These are phyloP conservation scores for Mycena olivaceomarginata DNA, from an alignment of 768 basidiomycete genomes.

Conservation along the genomic window DNA sequence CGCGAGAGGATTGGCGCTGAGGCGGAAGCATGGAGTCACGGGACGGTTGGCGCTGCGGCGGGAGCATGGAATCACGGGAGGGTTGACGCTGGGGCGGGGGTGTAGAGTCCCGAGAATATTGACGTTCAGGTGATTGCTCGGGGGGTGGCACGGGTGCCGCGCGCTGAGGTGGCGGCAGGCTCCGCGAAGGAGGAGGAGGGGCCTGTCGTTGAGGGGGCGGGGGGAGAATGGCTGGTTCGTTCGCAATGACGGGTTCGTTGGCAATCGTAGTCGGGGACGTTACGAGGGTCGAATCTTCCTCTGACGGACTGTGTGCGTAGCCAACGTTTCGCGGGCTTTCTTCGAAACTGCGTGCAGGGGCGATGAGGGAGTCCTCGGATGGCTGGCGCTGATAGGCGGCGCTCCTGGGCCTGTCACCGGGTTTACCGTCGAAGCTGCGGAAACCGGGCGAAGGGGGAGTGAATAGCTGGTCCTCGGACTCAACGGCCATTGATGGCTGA, in stretches of 20 bases:
- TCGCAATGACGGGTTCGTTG: conserved; percentile 12
- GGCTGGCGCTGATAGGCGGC: conserved; percentile 37
- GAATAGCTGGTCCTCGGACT: conserved; percentile 67
- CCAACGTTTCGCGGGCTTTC: conserved; percentile 39
- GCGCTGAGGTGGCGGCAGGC: conserved; percentile 23
- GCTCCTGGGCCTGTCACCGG: conserved; percentile 39
- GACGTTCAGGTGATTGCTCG: not conserved
- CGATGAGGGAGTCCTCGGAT: conserved; percentile 40
- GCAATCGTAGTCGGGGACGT: conserved; percentile 22
- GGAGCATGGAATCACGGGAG: conserved; percentile 18
- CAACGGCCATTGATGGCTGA: conserved; percentile 56
- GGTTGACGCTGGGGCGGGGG: conserved; percentile 25
- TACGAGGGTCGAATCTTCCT: conserved; percentile 38
- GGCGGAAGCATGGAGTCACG: not conserved
- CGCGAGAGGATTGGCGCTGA: conserved; percentile 23
- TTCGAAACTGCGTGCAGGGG: conserved; percentile 41
- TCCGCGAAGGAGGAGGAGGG: conserved; percentile 37
- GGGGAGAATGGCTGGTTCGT: conserved; percentile 21
- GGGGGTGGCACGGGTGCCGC: conserved; percentile 18
- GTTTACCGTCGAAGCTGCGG: conserved; percentile 61
- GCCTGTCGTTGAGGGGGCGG: conserved; percentile 43
- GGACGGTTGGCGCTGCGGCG: conserved; percentile 9
- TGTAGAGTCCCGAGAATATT: conserved; percentile 8
- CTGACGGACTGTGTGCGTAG: conserved; percentile 38
- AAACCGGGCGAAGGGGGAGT: conserved; percentile 78